phyloP scores from a whole-genome alignment of 2,329 filamentous ascomycete species.

The Rhynchosporium secalis region DNA sequence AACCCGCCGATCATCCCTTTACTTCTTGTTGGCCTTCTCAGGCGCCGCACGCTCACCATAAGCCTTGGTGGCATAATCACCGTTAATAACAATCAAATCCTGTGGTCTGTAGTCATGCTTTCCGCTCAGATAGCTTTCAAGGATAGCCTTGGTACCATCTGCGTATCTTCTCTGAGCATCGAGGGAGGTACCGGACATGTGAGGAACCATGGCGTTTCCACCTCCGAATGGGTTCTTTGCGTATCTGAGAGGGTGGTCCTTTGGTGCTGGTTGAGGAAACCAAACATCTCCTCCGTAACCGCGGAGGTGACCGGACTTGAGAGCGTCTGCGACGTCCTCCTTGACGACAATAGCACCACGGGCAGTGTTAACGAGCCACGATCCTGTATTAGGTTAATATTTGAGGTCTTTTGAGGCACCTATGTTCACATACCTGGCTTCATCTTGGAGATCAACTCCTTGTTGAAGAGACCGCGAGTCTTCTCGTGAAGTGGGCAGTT shows the following conservation, averaged over 20 bases:
- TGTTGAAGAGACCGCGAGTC: conserved; percentile 95
- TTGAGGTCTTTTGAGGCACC: conserved; percentile 58
- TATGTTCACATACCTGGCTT: conserved; percentile 78
- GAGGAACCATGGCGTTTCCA: conserved; percentile 97
- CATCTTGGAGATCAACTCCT: conserved; percentile 98
- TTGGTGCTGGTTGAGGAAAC: conserved; percentile 90
- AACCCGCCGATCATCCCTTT: not conserved
- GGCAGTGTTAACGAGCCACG: conserved; percentile 98
- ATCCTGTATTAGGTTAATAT: conserved; percentile 56
- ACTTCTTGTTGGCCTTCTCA: conserved; percentile 20
- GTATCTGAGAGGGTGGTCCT: conserved; percentile 88
- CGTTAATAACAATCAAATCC: conserved; percentile 86
- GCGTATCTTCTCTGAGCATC: conserved; percentile 95
- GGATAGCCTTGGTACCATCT: conserved; percentile 82
- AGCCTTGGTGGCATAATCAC: conserved; percentile 89
- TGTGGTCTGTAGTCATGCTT: conserved; percentile 83
- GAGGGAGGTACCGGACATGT: conserved; percentile 99
- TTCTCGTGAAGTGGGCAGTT: conserved; percentile 99
- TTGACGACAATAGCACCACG: conserved; percentile 99
- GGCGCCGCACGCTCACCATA: conserved; percentile 35
- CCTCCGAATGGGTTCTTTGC: conserved; percentile 94
- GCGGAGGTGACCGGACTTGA: conserved; percentile 87
- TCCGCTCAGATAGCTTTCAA: conserved; percentile 87
- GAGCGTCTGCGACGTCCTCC: conserved; percentile 93
- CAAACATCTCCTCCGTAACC: conserved; percentile 90